A percentile compares a stretch with the other conserved stretches of the same genome.
Evolutionary conservation across 2,329 filamentous ascomycete species (phyloP).

Genomic region (Beauveria rudraprayagi): DNA sequence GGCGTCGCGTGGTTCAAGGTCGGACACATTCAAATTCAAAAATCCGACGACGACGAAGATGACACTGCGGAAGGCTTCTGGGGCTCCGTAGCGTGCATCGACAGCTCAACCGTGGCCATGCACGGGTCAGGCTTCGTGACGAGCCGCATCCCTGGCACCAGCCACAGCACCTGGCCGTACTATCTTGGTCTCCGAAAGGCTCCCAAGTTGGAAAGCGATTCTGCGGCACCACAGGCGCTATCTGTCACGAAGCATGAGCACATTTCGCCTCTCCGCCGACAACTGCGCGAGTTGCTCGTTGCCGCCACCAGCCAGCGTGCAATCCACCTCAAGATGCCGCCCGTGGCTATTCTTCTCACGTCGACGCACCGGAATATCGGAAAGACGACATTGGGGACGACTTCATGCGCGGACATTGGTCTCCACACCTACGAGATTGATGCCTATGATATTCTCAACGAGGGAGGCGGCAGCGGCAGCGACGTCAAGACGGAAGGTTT

Average conservation of each 20-base stretch:
- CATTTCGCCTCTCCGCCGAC: constrained; percentile 54
- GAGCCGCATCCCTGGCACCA: constrained; percentile 67
- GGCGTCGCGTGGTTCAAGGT: constrained; percentile 90
- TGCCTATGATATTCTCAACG: constrained; percentile 89
- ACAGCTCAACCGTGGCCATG: constrained; percentile 79
- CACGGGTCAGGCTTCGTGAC: constrained; percentile 85
- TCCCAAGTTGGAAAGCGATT: constrained; percentile 38
- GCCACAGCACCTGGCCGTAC: constrained; percentile 76
- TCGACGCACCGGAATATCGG: constrained; percentile 92
- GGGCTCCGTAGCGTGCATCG: constrained; percentile 80
- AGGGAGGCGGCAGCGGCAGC: constrained; percentile 69
- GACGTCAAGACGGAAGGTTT: constrained; percentile 94
- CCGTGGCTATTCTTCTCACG: constrained; percentile 77
- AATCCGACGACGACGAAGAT: constrained; percentile 46
- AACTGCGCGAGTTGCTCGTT: constrained; percentile 75
- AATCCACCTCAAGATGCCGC: constrained; percentile 78
- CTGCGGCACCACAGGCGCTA: constrained; percentile 29
- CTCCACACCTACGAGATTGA: constrained; percentile 85
- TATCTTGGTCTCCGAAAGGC: constrained; percentile 72
- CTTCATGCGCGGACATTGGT: constrained; percentile 80
- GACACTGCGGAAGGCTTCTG: constrained; percentile 62
- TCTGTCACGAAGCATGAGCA: constrained; percentile 41
- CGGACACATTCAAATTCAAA: constrained; percentile 58
- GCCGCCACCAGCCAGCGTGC: constrained; percentile 84
- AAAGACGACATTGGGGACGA: constrained; percentile 69